These are phyloP conservation scores for Gamarada debralockiae DNA, from an alignment of 495 filamentous ascomycete genomes.

Conservation along the genomic window DNA sequence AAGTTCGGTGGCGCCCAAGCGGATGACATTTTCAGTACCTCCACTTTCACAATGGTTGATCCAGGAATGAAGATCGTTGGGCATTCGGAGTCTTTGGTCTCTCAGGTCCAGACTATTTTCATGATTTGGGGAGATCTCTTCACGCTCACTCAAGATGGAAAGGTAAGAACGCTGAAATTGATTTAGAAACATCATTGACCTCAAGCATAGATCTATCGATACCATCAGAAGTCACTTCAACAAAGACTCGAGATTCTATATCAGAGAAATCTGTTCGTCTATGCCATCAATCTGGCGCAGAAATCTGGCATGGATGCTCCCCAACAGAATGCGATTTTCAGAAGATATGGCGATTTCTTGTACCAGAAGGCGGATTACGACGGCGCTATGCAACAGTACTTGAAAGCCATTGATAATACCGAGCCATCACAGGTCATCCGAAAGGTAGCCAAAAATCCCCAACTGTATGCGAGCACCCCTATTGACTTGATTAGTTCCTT, in stretches of 20 bases:
- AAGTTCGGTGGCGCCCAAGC: constrained; percentile 62
- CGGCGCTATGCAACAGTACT: constrained; percentile 96
- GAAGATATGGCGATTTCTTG: constrained; percentile 92
- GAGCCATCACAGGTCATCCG: constrained; percentile 93
- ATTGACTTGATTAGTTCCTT: constrained; percentile 55
- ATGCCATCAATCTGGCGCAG: constrained; percentile 91
- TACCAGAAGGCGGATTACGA: constrained; percentile 95
- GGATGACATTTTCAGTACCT: constrained; percentile 74
- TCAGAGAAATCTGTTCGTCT: constrained; percentile 84
- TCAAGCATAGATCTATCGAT: constrained; percentile 65
- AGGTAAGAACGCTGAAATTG: constrained; percentile 45
- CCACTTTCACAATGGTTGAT: constrained; percentile 84
- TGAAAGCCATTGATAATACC: constrained; percentile 91
- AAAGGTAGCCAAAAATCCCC: constrained; percentile 49
- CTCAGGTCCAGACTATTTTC: constrained; percentile 75
- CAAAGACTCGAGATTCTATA: constrained; percentile 93
- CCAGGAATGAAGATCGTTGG: constrained; percentile 88
- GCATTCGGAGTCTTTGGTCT: constrained; percentile 77
- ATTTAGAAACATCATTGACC: constrained; percentile 10
- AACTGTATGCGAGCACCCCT: background rate
- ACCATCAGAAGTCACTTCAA: constrained; percentile 86
- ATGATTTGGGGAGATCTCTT: constrained; percentile 90
- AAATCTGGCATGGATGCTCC: constrained; percentile 72
- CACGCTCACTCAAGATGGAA: constrained; percentile 82
- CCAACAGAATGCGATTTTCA: constrained; percentile 87